Base-by-base conservation (phyloP, 2,329 filamentous ascomycete genomes). In the Pezicula rhizophila region DNA sequence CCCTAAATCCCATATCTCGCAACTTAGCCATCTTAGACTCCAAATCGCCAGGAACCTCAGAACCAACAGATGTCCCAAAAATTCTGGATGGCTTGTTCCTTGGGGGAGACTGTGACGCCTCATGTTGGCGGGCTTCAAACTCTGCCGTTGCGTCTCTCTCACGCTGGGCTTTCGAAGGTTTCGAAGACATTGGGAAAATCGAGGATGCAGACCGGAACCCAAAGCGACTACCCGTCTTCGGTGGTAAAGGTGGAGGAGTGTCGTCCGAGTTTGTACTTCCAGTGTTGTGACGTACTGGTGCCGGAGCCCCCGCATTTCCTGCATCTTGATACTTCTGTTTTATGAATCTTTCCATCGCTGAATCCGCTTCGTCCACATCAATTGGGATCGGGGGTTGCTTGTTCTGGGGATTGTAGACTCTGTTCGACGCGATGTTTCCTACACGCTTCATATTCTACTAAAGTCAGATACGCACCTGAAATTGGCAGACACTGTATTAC, bases 321-420 rank as follows among this genome's bases (percentile, higher is more conserved):
- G 52, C 55, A 20, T 61, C 83, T 64, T 91, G 83, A 68, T 99
- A 99, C 68, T 99, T 99, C 63, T 92, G 85, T 52, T 92, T 79
- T 58, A 99, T 96, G 67, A 92, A 97, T 52, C 89, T 81, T 69
- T 99, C 93, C 86, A 99, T 93, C 25, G 87, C 89, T 10, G 88
- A 86, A 65, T 99, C 92, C 43, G 87, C 87, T 70, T 97, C 91
- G 69, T 99, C 93, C 35, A 82, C 82, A 63, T 97, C 93, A 59
- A 96, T 78, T 1, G 93, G 91, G 14, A 96, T 84, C 4, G 92
- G 81, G 2, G 93, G 84, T 60, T 84, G 87, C 59, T 86, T 80
- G 68, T 88, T 90, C 58, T 86, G 80, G 25, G 93, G 86, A 64
- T 99, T 99, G 71, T 89, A 96, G 50, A 82, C 80, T 66, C 86